Evolutionary conservation across 305 asterid genomes (phyloP).

Genomic region (Lippia alba): DNA sequence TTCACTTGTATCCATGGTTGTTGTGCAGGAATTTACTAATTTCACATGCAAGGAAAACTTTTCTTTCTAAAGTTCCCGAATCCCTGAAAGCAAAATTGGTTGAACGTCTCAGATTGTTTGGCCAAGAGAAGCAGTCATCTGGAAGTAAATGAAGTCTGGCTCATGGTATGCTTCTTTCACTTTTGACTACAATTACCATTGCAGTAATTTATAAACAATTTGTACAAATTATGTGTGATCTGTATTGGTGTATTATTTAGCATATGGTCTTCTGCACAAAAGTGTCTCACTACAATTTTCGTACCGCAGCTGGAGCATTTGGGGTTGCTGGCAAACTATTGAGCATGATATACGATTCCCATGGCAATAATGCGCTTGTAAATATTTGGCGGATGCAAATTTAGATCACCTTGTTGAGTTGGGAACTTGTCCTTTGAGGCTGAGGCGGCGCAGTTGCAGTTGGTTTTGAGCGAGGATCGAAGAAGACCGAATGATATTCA

Average conservation of each 20-base stretch:
- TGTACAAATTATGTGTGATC: no score
- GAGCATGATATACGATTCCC: constrained; percentile 23
- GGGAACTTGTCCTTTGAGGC: constrained; percentile 37
- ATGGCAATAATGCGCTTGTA: constrained; percentile 37
- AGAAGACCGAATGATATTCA: constrained; percentile 29
- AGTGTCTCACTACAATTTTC: not conserved
- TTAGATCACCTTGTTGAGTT: constrained; percentile 40
- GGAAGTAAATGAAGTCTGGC: constrained; percentile 39
- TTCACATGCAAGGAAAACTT: constrained; percentile 63
- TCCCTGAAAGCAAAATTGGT: constrained; percentile 69
- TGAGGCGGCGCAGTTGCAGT: constrained; percentile 13
- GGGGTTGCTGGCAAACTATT: constrained; percentile 19
- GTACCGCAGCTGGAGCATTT: constrained; percentile 21
- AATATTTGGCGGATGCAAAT: constrained; percentile 38
- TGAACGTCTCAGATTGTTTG: constrained; percentile 56
- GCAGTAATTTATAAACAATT: not conserved
- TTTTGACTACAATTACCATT: not conserved
- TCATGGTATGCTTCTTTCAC: constrained; percentile 43
- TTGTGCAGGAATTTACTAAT: constrained; percentile 66
- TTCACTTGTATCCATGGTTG: constrained; percentile 24
- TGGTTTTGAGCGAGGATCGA: constrained; percentile 5
- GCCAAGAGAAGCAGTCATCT: constrained; percentile 56
- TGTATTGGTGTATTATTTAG: not conserved
- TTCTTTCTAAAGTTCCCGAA: constrained; percentile 66
- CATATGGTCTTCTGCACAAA: not conserved